phyloP scores from a whole-genome alignment of 176 grass and related monocot species.

The Cenchrus americanus region DNA sequence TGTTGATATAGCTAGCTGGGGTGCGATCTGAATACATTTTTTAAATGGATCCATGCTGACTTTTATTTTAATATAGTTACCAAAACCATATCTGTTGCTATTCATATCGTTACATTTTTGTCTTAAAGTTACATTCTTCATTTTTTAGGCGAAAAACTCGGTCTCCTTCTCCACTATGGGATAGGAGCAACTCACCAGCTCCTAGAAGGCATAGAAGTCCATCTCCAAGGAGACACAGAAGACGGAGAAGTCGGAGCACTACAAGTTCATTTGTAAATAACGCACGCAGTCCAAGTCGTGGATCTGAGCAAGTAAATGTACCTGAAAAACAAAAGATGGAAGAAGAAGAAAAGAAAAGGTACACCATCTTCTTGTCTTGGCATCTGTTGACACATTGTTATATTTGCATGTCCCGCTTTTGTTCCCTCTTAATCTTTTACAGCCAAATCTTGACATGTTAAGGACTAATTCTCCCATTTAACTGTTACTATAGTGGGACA shows the following conservation, averaged over 20 bases:
- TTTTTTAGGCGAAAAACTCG: conserved; percentile 38
- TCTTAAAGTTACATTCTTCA: conserved; percentile 6
- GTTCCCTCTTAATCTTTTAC: conserved; percentile 4
- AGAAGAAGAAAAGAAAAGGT: conserved; percentile 53
- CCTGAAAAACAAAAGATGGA: conserved; percentile 42
- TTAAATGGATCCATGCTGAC: neutral
- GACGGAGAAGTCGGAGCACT: conserved; percentile 45
- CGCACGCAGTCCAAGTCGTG: conserved; percentile 37
- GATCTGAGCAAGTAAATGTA: conserved; percentile 38
- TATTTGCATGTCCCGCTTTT: conserved; percentile 1
- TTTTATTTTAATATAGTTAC: neutral
- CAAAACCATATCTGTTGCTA: neutral
- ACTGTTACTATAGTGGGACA: too few relatives aligned
- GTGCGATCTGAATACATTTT: neutral
- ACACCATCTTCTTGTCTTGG: neutral
- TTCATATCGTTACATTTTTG: neutral
- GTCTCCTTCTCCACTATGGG: conserved; percentile 50
- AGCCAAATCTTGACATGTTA: neutral
- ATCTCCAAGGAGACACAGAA: conserved; percentile 45
- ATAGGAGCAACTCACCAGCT: conserved; percentile 42
- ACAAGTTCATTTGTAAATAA: conserved; percentile 47
- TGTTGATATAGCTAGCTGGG: neutral
- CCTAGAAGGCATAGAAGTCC: conserved; percentile 37
- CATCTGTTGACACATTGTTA: neutral
- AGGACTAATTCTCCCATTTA: neutral